Evolutionary conservation across 139 green algal genomes (phyloP), one percentile per base, ranked within the genome.

Genomic region (Coccomyxa sp.): DNA sequence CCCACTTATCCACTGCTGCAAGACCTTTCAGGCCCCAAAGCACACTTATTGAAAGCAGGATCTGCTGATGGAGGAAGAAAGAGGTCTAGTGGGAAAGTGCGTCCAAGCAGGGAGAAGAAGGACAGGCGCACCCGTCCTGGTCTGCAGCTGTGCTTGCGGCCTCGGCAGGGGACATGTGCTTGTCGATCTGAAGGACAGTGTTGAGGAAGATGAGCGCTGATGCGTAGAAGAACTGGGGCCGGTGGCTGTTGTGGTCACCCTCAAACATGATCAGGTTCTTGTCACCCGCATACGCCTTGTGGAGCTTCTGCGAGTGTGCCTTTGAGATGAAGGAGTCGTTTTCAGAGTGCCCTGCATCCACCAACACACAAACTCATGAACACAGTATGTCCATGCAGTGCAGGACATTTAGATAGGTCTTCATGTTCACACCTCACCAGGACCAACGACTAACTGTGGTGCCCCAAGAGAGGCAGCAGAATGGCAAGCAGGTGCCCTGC

Each of bases 191-290:
- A 45, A 81, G 77, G 16, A 31, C 76, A 15, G 76, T 28, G 30
- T 80, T 28, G 30, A 80, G 76, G 32, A 80, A 80, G 23, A 59
- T 74, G 27, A 82, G 51, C 17, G 30, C 78, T 18, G 58, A 75
- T 17, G 78, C 15, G 58, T 82, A 68, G 27, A 82, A 82, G n/a
- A 85, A 59, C 51, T 67, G 80, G 0, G 96, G 94, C 0, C 88
- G 90, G 1, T 83, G 58, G 75, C 85, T 92, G 93, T 99, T 99
- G 92, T 99, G 97, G 87, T 98, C 97, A 32, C 96, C 96, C 0
- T 93, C 88, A 83, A 99, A 99, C 30, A 81, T 85, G 66, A 95
- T 90, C 59, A 97, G 84, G 83, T 98, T 94, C 83, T 98, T 98
- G 85, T 98, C 96, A 0, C 94, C 92, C 13, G 88, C 91, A 63